Base-by-base conservation (phyloP, 1,139 yeast genomes). In the Pichia inconspicua region DNA sequence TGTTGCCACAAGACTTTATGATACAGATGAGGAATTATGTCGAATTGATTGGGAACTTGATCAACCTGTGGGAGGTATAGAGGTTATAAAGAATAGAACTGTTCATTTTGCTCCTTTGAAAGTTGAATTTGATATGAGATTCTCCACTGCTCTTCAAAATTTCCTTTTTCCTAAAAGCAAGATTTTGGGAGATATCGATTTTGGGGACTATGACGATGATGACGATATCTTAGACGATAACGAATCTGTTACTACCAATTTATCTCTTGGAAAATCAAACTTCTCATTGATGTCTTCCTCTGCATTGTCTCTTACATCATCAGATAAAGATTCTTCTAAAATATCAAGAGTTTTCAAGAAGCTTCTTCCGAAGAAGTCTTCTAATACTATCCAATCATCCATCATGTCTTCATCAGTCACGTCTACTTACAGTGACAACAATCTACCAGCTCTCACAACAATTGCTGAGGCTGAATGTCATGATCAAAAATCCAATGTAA, bases 41-140 rank as follows among this genome's bases (percentile, higher is more conserved):
- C 65, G 70, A 36, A 69, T 84, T 45, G 70, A 73, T 15, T 89
- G 97, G 97, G 74, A 77, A 9, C 73, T 83, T 75, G 70, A 84
- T 43, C 82, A 78, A 38, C 87, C 95, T 0, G 85, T 89, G 48
- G 97, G 96, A 5, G 97, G 97, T 3, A 89, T 89, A 43, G 74
- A 82, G 0, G 79, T 87, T 31, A 67, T 89, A 57, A 76, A 74
- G 25, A 69, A 74, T 41, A 69, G 79, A 51, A 66, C 68, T 14
- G 69, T 78, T 41, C 57, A 68, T 5, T 62, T 86, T 37, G 79
- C 78, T 54, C 96, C 97, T 0, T 62, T 88, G 47, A 77, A 79
- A 54, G 68, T 89, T 34, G 88, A 84, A 58, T 67, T 89, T 56
- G 96, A 89, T 57, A 81, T 82, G 58, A 67, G 69, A 4, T 77